A percentile compares a stretch with the other conserved stretches of the same genome.
Evolutionary conservation across 1,284 basidiomycete species (phyloP).

Genomic region (Heterobasidion irregulare): DNA sequence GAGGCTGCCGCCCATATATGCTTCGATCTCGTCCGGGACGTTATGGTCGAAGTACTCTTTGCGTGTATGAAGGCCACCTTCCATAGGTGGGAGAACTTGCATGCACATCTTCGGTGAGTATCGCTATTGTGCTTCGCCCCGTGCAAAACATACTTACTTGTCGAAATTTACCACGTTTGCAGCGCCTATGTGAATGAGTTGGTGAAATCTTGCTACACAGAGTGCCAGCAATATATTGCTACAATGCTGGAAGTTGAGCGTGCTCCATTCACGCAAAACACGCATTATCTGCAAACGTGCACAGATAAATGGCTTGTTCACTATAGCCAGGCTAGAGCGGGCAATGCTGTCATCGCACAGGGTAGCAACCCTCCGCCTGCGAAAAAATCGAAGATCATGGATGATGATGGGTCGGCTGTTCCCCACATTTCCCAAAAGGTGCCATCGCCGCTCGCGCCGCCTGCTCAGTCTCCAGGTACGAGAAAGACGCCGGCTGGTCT

Average conservation of each 20-base stretch:
- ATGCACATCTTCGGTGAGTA: constrained; percentile 19
- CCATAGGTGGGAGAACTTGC: constrained; percentile 20
- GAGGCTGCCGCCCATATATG: constrained; percentile 15
- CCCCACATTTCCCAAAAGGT: no score
- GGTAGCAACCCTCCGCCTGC: no score
- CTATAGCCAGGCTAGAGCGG: no score
- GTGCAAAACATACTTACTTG: not conserved
- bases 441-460: no score
- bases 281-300: constrained; percentile 28
- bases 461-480: no score
- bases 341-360: no score
- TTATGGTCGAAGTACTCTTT: constrained; percentile 13
- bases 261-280: constrained; percentile 31
- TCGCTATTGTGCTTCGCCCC: not conserved
- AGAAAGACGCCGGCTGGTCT: no score
- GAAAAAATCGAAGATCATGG: no score
- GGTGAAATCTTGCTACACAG: constrained; percentile 14
- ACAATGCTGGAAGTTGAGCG: constrained; percentile 24
- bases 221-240: constrained; percentile 17
- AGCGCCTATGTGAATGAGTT: constrained; percentile 10
- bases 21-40: constrained; percentile 19
- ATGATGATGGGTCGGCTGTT: no score
- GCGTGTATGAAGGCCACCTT: constrained; percentile 20
- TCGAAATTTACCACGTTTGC: constrained; percentile 9
- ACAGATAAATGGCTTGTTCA: constrained; percentile 15